A percentile compares a stretch with the other conserved stretches of the same genome.
These are phyloP conservation scores for Fusarium subtropicale DNA, from an alignment of 2,329 filamentous ascomycete genomes.

Conservation along the genomic window DNA sequence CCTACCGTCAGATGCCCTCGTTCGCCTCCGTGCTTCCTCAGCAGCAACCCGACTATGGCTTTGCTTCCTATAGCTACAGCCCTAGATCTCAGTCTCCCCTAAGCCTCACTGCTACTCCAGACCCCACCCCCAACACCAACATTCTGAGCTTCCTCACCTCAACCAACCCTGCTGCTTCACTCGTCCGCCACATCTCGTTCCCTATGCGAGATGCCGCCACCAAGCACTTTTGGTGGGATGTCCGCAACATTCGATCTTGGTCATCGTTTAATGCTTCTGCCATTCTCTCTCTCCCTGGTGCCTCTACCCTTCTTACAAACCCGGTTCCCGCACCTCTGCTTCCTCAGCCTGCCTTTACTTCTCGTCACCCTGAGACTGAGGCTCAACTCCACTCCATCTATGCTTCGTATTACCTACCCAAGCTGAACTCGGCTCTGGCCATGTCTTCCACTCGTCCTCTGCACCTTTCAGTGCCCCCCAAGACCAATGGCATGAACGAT, in stretches of 20 bases:
- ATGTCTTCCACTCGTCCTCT: conserved; percentile 77
- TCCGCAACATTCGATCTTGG: conserved; percentile 89
- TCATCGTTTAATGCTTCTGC: conserved; percentile 78
- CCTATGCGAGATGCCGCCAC: conserved; percentile 73
- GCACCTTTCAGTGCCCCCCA: conserved; percentile 60
- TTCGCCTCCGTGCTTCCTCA: conserved; percentile 48
- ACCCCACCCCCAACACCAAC: conserved; percentile 70
- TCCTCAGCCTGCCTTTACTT: conserved; percentile 66
- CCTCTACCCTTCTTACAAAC: conserved; percentile 78
- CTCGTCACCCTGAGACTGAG: conserved; percentile 82
- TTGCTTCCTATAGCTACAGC: conserved; percentile 55
- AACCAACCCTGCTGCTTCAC: conserved; percentile 82
- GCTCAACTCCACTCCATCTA: conserved; percentile 79
- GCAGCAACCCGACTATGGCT: conserved; percentile 57
- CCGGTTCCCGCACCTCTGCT: conserved; percentile 72
- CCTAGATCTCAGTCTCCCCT: conserved; percentile 61
- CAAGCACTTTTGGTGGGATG: conserved; percentile 96
- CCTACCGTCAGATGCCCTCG: conserved; percentile 78
- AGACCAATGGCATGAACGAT: conserved; percentile 56
- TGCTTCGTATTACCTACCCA: conserved; percentile 81
- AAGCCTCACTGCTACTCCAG: conserved; percentile 56
- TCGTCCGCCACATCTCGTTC: conserved; percentile 83
- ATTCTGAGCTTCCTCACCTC: conserved; percentile 82
- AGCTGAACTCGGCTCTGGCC: conserved; percentile 85
- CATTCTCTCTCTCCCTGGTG: conserved; percentile 78